Base-by-base conservation (phyloP, 2,329 filamentous ascomycete species). In the Talaromyces rugulosus region DNA sequence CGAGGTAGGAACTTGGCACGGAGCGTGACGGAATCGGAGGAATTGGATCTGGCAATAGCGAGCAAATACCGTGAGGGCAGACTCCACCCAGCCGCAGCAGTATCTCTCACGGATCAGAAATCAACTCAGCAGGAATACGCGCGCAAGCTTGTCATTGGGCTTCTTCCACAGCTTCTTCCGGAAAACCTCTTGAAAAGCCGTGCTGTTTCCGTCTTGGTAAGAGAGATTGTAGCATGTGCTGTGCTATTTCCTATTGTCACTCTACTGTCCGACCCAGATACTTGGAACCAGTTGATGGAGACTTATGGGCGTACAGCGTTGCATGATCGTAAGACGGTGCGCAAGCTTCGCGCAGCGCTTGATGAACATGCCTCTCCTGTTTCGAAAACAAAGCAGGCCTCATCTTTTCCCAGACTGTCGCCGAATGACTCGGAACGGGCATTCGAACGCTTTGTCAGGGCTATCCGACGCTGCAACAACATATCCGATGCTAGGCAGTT, bases 231-330 rank as follows among this genome's bases (percentile, higher is more conserved):
- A n/a, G 84, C 92, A 27, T 97, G 95, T 75, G 91, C 92, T n/a
- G 88, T 99, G 44, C 80, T 99, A 42, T 88, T 87, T 50, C 95
- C 95, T 0, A 80, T 96, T 27, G 83, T 97, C 72, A 87, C 89
- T 69, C 81, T 92, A 64, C 80, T 99, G 18, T 86, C 91, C 5
- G 94, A 99, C 68, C 93, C 96, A 1, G 96, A 99, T 78, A 96
- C 90, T 8, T 99, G 94, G 94, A 98, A 99, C 70, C 93, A 97
- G 74, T 77, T 96, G 63, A 92, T 98, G 83, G 94, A 98, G 75
- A 93, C 89, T 61, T 92, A 89, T 75, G 88, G 92, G 18, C 88
- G 91, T 56, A 89, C 89, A 30, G 89, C 96, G 80, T 82, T 99
- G 50, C 95, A 98, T 75, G 96, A 99, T 74, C 87, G 96, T 42